Evolutionary conservation across 805 yeast species (phyloP), one percentile per base, ranked within the genome.

Genomic region (Schwanniomyces occidentalis): DNA sequence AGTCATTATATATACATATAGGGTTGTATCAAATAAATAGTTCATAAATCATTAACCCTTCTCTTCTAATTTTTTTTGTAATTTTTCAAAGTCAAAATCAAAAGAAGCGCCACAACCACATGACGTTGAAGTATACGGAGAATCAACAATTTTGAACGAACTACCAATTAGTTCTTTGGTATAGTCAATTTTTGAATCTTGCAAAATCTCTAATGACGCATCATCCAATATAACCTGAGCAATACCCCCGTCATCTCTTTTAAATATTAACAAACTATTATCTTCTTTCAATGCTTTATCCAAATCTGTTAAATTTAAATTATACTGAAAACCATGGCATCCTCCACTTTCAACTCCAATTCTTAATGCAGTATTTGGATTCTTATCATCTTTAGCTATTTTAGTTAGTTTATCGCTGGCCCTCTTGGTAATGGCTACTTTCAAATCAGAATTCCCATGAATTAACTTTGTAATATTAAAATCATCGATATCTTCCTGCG

Each of bases 281-380:
- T 63, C 59, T 7, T 49, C 61, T 17, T 61, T 59, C 10, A 65
- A 48, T 32, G 67, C 75, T 21, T 59, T 49, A 4, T 40, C 37
- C 27, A 65, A 45, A 39, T 74, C 72, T 4, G 80, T 71, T 28
- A 93, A 69, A 34, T 78, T 74, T 51, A 93, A 65, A 44, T 83
- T 75, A 54, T 93, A 93, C 60, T 93, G 98, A 61, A 87, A 93
- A 13, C 99, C 99, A 58, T 93, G 99, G 57, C 99, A 93, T 1
- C 99, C 99, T 7, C 99, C 99, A 52, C 95, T 84, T 49, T 89
- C 96, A 7, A 93, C 97, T 8, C 71, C 65, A 3, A 91, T 77
- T 33, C 84, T 68, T 13, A 91, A 64, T 0, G 88, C 87, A n/a
- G 80, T 51, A 21, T 78, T 63, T 1, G 78, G 76, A 34, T 81